Evolutionary conservation across 129 eudicot genomes (phyloP).

Genomic region (Pulicaria dysenterica): DNA sequence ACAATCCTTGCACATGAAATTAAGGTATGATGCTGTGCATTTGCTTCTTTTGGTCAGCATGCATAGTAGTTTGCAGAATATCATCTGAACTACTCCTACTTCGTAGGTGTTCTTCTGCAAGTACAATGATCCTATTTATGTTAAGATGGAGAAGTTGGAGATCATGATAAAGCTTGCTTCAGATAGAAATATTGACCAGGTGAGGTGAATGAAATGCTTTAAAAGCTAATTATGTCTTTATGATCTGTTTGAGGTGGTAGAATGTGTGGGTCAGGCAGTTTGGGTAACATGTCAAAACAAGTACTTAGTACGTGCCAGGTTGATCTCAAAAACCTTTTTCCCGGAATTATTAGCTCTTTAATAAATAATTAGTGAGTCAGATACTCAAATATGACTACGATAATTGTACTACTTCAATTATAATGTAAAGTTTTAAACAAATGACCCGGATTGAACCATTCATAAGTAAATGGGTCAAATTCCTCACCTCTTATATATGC

Average conservation of each 20-base stretch:
- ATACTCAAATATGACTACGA: not conserved
- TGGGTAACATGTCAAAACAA: not conserved
- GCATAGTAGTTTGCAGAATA: not conserved
- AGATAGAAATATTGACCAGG: conserved; percentile 97
- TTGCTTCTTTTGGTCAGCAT: conserved; percentile 19
- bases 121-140: conserved; percentile 98
- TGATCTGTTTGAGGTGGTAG: not conserved
- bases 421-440: not conserved
- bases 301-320: not conserved
- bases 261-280: not conserved
- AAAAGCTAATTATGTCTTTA: conserved; percentile 3
- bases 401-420: not conserved
- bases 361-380: not conserved
- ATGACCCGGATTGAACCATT: not conserved
- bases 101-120: conserved; percentile 98
- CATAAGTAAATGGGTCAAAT: not conserved
- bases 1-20: conserved; percentile 99
- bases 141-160: conserved; percentile 98
- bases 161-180: conserved; percentile 99
- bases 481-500: not conserved
- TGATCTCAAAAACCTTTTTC: not conserved
- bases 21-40: conserved; percentile 54
- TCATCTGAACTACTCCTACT: conserved; percentile 18
- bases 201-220: conserved; percentile 45
- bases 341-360: not conserved